These are phyloP conservation scores for Talaromyces sp. DNA, from an alignment of 2,329 filamentous ascomycete genomes.

Conservation along the genomic window DNA sequence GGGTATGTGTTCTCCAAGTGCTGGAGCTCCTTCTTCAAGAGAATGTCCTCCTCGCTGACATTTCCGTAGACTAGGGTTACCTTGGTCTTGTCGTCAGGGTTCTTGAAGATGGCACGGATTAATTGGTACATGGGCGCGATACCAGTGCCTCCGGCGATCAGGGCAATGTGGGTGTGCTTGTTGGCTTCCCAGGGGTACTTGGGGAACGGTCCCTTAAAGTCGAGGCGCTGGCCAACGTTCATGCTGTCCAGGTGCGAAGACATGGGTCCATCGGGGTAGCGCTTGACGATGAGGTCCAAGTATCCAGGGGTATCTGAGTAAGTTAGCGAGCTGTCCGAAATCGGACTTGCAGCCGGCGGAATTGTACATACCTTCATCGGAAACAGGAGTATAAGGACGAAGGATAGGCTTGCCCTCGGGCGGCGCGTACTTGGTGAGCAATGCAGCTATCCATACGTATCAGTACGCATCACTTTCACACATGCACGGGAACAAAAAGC, in stretches of 20 bases:
- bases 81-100: conserved; percentile 95
- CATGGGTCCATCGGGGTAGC: conserved; percentile 88
- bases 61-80: conserved; percentile 95
- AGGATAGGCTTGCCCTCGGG: conserved; percentile 80
- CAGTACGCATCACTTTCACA: not conserved
- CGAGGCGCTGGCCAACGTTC: conserved; percentile 74
- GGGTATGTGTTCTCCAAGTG: conserved; percentile 93
- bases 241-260: conserved; percentile 82
- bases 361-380: conserved; percentile 64
- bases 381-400: conserved; percentile 88
- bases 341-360: not conserved
- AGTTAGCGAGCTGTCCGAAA: not conserved
- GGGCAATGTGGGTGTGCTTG: conserved; percentile 75
- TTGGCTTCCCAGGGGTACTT: conserved; percentile 89
- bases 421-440: conserved; percentile 89
- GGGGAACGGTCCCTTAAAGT: conserved; percentile 91
- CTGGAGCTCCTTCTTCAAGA: conserved; percentile 80
- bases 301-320: conserved; percentile 66
- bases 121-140: conserved; percentile 99
- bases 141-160: conserved; percentile 87
- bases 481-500: conserved; percentile 18
- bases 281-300: conserved; percentile 87
- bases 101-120: conserved; percentile 84
- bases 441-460: conserved; percentile 51
- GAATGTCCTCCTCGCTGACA: conserved; percentile 81